Evolutionary conservation across 352 stramenopile genomes (phyloP).

Genomic region (Globisporangium cylindrosporum): DNA sequence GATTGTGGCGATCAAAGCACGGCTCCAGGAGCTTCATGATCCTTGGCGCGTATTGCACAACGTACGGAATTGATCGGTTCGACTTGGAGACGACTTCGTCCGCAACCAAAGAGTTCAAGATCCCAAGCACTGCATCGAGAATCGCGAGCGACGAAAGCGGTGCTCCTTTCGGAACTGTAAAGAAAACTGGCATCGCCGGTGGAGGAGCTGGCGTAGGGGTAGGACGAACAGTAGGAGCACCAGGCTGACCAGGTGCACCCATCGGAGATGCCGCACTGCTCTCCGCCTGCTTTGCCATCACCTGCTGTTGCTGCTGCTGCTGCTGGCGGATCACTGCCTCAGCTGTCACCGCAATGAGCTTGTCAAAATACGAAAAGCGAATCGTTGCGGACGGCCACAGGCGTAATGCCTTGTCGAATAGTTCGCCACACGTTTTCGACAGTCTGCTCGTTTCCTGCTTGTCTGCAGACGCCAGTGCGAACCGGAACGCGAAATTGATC

Average conservation of each 20-base stretch:
- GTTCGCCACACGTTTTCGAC: slow-evolving; percentile 84
- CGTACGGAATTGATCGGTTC: slow-evolving; percentile 72
- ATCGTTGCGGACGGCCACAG: slow-evolving; percentile 84
- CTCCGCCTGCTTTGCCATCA: slow-evolving; percentile 15
- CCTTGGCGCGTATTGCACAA: slow-evolving; percentile 83
- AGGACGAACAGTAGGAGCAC: slow-evolving; percentile 24
- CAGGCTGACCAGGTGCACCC: slow-evolving; percentile 17
- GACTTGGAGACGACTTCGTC: slow-evolving; percentile 75
- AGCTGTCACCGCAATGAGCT: slow-evolving; percentile 87
- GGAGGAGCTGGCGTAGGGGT: slow-evolving; percentile 17
- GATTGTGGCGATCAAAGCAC: slow-evolving; percentile 84
- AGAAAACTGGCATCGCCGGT: slow-evolving; percentile 76
- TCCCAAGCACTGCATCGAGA: slow-evolving; percentile 81
- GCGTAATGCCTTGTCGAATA: slow-evolving; percentile 85
- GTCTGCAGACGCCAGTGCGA: slow-evolving; percentile 84
- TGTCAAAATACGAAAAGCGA: slow-evolving; percentile 91
- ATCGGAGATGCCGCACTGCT: slow-evolving; percentile 1
- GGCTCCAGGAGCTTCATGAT: slow-evolving; percentile 90
- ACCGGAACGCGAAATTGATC: slow-evolving; percentile 91
- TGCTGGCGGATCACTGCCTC: slow-evolving; percentile 82
- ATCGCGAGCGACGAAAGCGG: slow-evolving; percentile 85
- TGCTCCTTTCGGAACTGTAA: slow-evolving; percentile 76
- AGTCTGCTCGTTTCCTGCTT: slow-evolving; percentile 87
- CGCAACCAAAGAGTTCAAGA: slow-evolving; percentile 80
- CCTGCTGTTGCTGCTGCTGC: slow-evolving; percentile 27